Percentiles rank a stretch among this genome's conserved stretches.
These are phyloP conservation scores for Blepharisma japonicum DNA, from an alignment of 73 alveolate genomes.

Conservation along the genomic window DNA sequence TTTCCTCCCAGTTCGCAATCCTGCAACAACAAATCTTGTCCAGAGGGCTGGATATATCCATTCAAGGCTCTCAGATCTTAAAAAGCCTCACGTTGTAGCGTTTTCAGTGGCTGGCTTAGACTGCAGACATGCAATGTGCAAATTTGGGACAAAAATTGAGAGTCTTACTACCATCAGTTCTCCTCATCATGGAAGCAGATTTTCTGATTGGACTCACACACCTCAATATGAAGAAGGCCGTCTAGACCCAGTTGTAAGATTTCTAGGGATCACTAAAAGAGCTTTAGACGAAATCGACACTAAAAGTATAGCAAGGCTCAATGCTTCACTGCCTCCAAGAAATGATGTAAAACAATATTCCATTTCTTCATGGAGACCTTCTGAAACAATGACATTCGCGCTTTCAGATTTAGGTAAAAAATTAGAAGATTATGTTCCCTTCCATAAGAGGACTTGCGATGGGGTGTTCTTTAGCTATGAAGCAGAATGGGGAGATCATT, in stretches of 20 bases:
- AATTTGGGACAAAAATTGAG: not conserved
- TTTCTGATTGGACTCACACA: not conserved
- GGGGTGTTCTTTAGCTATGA: slow-evolving; percentile 9
- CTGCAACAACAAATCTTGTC: not conserved
- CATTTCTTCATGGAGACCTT: slow-evolving; percentile 17
- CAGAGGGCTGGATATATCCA: not conserved
- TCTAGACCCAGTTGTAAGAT: slow-evolving; percentile 1
- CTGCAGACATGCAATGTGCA: not conserved
- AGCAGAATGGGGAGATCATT: slow-evolving; percentile 10
- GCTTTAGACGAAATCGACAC: not conserved
- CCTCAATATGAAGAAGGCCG: not conserved
- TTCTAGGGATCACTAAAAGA: not conserved
- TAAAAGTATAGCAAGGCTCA: not conserved
- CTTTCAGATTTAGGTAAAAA: not conserved
- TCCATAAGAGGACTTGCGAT: slow-evolving; percentile 1
- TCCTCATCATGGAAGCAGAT: slow-evolving; percentile 26
- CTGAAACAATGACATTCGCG: not conserved
- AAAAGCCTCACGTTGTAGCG: not conserved
- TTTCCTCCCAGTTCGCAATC: slow-evolving; percentile 9
- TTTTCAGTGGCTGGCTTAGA: slow-evolving; percentile 1
- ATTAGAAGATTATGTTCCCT: not conserved
- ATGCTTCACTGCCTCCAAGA: not conserved
- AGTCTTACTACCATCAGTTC: not conserved
- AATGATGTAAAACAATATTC: not conserved
- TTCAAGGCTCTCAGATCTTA: not conserved